These are phyloP conservation scores for Aspergillus calidoustus DNA, from an alignment of 2,329 filamentous ascomycete genomes.

Conservation along the genomic window DNA sequence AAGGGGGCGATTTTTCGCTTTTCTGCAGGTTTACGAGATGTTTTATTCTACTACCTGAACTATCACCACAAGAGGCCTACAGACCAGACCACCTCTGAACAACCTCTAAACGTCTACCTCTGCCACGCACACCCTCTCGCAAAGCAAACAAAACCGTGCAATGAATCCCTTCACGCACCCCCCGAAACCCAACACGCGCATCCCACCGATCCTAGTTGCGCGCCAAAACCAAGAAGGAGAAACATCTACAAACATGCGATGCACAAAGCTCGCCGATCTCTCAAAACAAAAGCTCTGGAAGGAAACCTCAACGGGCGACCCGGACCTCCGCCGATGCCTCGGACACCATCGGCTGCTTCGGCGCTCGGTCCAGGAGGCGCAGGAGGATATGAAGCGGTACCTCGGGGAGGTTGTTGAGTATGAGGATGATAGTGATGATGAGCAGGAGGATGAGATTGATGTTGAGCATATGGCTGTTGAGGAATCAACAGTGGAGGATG, in stretches of 20 bases:
- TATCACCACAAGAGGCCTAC: no score
- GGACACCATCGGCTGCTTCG: constrained; percentile 26
- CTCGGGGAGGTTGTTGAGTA: constrained; percentile 19
- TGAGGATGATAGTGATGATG: constrained; percentile 13
- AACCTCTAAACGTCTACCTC: no score
- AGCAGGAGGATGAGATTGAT: background rate
- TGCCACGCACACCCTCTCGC: no score
- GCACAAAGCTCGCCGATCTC: constrained; percentile 21
- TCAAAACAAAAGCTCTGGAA: constrained; percentile 26
- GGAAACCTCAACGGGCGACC: constrained; percentile 21
- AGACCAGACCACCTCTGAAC: no score
- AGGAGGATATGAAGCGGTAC: constrained; percentile 21
- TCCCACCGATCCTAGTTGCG: constrained; percentile 22
- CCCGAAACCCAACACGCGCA: constrained; percentile 21
- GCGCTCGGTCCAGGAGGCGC: constrained; percentile 23
- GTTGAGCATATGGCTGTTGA: background rate
- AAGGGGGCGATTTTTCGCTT: background rate
- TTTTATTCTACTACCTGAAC: no score
- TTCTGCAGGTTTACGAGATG: background rate
- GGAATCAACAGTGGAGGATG: background rate
- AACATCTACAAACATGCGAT: constrained; percentile 4
- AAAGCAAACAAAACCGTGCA: background rate
- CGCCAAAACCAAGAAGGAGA: constrained; percentile 13
- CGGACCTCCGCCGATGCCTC: constrained; percentile 31
- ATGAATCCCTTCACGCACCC: constrained; percentile 14